phyloP scores from a whole-genome alignment of 108 stramenopile species.

The Cyclotella sp. region DNA sequence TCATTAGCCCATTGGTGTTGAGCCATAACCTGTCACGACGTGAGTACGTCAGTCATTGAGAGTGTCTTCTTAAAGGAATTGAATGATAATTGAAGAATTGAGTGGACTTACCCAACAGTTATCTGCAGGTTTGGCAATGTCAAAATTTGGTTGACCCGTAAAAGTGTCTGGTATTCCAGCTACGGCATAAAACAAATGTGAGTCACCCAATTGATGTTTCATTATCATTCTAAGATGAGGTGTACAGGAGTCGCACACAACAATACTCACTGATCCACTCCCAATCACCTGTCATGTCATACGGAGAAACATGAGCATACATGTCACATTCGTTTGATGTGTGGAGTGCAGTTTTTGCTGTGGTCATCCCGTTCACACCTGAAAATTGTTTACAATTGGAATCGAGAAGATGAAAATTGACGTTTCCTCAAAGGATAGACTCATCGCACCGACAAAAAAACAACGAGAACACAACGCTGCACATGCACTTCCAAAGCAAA shows the following conservation, averaged over 20 bases:
- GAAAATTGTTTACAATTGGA: not conserved
- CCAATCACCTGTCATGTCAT: slow-evolving; percentile 78
- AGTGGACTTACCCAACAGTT: slow-evolving; percentile 74
- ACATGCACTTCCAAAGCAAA: not conserved
- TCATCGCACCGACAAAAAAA: not conserved
- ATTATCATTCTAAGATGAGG: not conserved
- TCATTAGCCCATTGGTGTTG: slow-evolving; percentile 96
- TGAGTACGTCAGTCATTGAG: not conserved
- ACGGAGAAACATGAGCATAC: slow-evolving; percentile 76
- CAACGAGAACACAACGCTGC: not conserved
- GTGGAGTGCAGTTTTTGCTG: slow-evolving; percentile 60
- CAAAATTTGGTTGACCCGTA: slow-evolving; percentile 62
- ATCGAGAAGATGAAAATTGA: not conserved
- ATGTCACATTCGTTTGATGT: slow-evolving; percentile 72
- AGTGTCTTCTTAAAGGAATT: not conserved
- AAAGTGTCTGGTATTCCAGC: slow-evolving; percentile 81
- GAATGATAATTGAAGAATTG: not conserved
- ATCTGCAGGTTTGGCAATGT: slow-evolving; percentile 60
- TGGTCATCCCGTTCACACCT: slow-evolving; percentile 56
- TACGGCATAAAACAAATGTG: not conserved
- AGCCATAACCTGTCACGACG: slow-evolving; percentile 51
- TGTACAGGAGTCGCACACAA: not conserved
- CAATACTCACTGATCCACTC: slow-evolving; percentile 57
- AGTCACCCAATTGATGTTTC: slow-evolving; percentile 15
- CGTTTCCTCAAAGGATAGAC: not conserved